These are phyloP conservation scores for Talaromyces albobiverticillius DNA, from an alignment of 2,329 filamentous ascomycete genomes.

Conservation along the genomic window DNA sequence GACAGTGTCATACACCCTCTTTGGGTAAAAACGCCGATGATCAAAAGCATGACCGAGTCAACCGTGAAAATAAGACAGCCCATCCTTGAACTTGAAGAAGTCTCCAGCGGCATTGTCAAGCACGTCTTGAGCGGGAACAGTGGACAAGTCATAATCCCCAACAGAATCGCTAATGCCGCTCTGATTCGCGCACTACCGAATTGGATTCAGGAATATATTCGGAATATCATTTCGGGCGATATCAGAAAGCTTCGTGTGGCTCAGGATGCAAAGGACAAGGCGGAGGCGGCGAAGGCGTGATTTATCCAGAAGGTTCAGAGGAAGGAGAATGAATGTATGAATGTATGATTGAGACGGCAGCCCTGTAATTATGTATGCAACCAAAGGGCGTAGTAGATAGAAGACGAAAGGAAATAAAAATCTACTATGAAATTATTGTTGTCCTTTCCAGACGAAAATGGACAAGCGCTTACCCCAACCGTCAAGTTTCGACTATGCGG, in stretches of 20 bases:
- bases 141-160: conserved; percentile 49
- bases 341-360: no score
- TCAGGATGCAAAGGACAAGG: background rate
- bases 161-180: conserved; percentile 25
- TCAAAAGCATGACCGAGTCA: conserved; percentile 34
- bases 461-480: no score
- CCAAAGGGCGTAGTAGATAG: no score
- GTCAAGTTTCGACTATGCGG: no score
- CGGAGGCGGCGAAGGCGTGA: background rate
- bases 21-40: conserved; percentile 51
- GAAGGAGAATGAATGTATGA: no score
- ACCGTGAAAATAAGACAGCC: conserved; percentile 31
- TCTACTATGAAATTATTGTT: no score
- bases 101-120: conserved; percentile 49
- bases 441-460: no score
- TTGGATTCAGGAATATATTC: conserved; percentile 46
- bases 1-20: conserved; percentile 32
- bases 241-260: conserved; percentile 23
- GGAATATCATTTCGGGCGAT: conserved; percentile 25
- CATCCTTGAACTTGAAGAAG: conserved; percentile 33
- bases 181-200: conserved; percentile 35
- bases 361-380: no score
- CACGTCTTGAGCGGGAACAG: conserved; percentile 51
- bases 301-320: no score
- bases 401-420: no score